Conservation (phyloP, 2,329 filamentous ascomycete species). For the Phialemoniopsis sp. region DNA sequence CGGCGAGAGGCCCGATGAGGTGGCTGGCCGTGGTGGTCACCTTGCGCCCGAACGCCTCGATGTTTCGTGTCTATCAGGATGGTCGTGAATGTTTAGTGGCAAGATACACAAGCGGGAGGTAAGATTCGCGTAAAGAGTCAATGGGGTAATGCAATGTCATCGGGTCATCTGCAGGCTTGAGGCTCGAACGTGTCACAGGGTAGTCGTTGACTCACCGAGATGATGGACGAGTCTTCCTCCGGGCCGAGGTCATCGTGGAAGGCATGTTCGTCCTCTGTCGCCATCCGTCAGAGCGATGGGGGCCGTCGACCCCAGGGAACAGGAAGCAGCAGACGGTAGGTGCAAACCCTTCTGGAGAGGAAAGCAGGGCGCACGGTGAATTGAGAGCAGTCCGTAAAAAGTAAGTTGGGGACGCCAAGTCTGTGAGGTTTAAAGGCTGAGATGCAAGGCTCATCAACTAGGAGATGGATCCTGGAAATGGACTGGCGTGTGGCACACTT, state of each 20-base stretch:
- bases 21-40: constrained; percentile 91
- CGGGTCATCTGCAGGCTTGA: constrained; percentile 15
- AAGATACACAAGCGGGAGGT: not conserved
- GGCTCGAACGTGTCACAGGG: not conserved
- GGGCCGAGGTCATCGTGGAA: constrained; percentile 39
- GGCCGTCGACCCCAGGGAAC: no score
- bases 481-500: no score
- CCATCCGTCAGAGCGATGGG: constrained; percentile 12
- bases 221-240: constrained; percentile 44
- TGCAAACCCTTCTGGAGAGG: no score
- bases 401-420: no score
- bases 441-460: no score
- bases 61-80: constrained; percentile 65
- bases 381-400: no score
- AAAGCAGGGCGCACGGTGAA: no score
- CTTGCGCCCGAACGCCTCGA: constrained; percentile 92
- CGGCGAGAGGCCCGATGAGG: constrained; percentile 68
- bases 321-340: no score
- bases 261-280: constrained; percentile 35
- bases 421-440: no score
- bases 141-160: constrained; percentile 15
- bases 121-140: not conserved
- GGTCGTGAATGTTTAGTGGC: constrained; percentile 9
- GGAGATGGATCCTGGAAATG: no score
- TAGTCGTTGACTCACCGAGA: constrained; percentile 21